phyloP scores from a whole-genome alignment of 352 stramenopile species.

The Phytophthora hibernalis region DNA sequence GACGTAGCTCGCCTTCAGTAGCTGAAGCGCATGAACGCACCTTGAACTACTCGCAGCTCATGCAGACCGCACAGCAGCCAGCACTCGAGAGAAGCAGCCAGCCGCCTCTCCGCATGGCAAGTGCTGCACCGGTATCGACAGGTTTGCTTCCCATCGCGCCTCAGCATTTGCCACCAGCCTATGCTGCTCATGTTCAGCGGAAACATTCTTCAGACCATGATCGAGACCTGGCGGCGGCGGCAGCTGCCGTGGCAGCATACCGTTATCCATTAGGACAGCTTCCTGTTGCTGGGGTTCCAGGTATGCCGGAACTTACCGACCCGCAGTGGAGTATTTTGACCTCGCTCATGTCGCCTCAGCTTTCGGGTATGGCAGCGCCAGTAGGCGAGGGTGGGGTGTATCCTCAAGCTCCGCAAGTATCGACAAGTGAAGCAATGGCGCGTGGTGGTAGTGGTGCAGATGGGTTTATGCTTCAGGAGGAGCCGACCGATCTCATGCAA shows the following conservation, averaged over 20 bases:
- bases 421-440: slow-evolving; percentile 44
- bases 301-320: slow-evolving; percentile 59
- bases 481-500: slow-evolving; percentile 71
- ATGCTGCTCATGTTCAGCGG: slow-evolving; percentile 29
- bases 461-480: slow-evolving; percentile 67
- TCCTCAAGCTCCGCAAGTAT: slow-evolving; percentile 21
- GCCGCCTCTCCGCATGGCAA: slow-evolving; percentile 26
- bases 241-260: slow-evolving; percentile 46
- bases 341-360: slow-evolving; percentile 80
- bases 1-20: slow-evolving; percentile 13
- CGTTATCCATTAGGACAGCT: slow-evolving; percentile 46
- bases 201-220: slow-evolving; percentile 38
- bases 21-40: slow-evolving; percentile 13
- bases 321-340: slow-evolving; percentile 83
- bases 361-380: slow-evolving; percentile 45
- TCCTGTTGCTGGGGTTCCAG: slow-evolving; percentile 22
- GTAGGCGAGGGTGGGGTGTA: slow-evolving; percentile 29
- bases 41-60: slow-evolving; percentile 42
- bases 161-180: slow-evolving; percentile 40
- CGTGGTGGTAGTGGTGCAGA: slow-evolving; percentile 33
- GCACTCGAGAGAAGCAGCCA: slow-evolving; percentile 20
- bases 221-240: slow-evolving; percentile 35
- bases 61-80: slow-evolving; percentile 38
- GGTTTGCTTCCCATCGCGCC: slow-evolving; percentile 27
- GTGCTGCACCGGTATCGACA: slow-evolving; percentile 13